Conservation (phyloP, 2,329 filamentous ascomycete genomes). For the Tricladium varicosporioides region DNA sequence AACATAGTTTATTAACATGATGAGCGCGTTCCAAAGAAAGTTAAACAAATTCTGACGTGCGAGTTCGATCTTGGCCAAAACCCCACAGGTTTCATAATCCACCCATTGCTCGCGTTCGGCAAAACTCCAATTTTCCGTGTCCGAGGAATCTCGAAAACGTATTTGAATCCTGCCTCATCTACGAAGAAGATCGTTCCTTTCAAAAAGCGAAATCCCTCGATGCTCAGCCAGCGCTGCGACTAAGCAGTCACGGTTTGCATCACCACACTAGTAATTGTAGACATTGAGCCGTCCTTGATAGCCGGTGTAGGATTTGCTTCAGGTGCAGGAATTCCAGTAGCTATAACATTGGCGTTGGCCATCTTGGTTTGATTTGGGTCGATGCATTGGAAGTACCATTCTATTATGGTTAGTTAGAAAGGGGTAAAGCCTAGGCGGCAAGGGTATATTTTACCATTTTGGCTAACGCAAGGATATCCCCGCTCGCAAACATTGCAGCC, state of each 20-base stretch:
- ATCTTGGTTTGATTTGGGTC: conserved; percentile 2
- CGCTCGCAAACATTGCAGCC: conserved; percentile 16
- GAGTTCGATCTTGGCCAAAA: conserved; percentile 1
- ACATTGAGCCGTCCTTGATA: neutral
- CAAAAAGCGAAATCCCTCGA: too few species aligned
- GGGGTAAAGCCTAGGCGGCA: too few species aligned
- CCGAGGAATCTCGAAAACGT: neutral
- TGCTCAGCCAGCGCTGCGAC: neutral
- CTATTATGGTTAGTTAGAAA: neutral
- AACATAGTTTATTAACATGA: too few species aligned
- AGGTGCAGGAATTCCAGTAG: neutral
- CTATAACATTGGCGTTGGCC: neutral
- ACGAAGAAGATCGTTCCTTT: too few species aligned
- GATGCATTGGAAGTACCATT: conserved; percentile 13
- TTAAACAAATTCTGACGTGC: neutral
- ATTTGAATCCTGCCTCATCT: neutral
- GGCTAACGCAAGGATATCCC: conserved; percentile 5
- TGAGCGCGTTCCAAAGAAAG: neutral
- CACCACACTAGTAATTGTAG: neutral
- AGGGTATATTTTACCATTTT: conserved; percentile 8
- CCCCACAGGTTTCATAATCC: conserved; percentile 5
- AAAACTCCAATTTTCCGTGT: neutral
- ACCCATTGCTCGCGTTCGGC: neutral
- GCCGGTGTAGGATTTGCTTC: neutral
- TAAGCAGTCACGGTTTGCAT: neutral